Conservation (phyloP, 2,329 filamentous ascomycete species). For the Cadophora malorum region DNA sequence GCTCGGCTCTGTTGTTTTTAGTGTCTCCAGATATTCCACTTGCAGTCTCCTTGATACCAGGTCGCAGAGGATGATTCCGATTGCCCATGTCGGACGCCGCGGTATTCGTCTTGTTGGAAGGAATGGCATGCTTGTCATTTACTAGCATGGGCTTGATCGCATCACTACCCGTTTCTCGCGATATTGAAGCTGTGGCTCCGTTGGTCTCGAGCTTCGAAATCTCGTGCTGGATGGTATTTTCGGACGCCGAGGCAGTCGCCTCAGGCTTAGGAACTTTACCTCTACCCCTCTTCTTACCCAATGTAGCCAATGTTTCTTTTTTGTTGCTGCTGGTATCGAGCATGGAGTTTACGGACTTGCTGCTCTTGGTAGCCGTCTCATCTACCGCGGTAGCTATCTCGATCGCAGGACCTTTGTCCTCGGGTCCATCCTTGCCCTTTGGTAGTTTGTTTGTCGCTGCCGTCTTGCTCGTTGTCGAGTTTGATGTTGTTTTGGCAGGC, state of each 20-base stretch:
- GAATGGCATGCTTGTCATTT: background rate
- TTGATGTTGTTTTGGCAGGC: background rate
- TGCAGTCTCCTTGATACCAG: background rate
- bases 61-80: background rate
- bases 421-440: background rate
- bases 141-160: background rate
- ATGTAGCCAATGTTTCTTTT: background rate
- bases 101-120: background rate
- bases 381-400: background rate
- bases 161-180: background rate
- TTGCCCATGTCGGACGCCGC: background rate
- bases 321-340: background rate
- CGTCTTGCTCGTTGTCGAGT: background rate
- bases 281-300: background rate
- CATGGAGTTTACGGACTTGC: background rate
- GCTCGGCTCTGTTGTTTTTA: background rate
- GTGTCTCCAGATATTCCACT: background rate
- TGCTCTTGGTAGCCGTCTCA: background rate
- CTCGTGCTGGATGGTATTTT: background rate
- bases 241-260: background rate
- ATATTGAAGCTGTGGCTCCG: background rate
- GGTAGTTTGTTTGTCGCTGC: background rate
- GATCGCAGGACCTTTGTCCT: background rate
- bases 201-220: background rate
- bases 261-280: background rate